Percentiles rank a stretch among this genome's conserved stretches.
phyloP scores from a whole-genome alignment of 805 yeast species.

The Nakazawaea siamensis region DNA sequence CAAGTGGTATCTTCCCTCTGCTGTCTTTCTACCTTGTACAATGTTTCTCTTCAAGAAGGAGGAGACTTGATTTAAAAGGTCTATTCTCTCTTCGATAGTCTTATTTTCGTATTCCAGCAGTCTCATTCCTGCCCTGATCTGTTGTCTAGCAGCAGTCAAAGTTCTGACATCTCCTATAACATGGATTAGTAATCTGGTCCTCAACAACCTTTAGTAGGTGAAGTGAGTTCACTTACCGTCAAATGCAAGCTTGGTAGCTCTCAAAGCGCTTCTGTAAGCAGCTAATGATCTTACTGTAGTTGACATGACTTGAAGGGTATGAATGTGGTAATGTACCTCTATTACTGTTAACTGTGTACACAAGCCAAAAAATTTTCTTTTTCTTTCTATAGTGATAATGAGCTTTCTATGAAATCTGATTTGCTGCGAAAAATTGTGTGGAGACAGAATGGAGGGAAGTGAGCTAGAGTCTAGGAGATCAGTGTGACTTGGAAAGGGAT shows the following conservation, averaged over 20 bases:
- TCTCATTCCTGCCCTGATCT: constrained; percentile 49
- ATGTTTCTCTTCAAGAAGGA: constrained; percentile 60
- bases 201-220: neutral
- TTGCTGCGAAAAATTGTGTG: no score
- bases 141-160: constrained; percentile 49
- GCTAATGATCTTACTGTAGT: constrained; percentile 3
- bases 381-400: no score
- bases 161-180: constrained; percentile 33
- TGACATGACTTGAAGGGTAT: no score
- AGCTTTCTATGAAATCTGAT: no score
- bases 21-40: constrained; percentile 69
- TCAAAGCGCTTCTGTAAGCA: constrained; percentile 59
- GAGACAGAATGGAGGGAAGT: no score
- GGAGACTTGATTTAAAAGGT: constrained; percentile 63
- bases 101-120: constrained; percentile 31
- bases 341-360: no score
- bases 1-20: constrained; percentile 37
- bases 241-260: constrained; percentile 61
- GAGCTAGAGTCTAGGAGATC: no score
- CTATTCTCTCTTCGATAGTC: constrained; percentile 39
- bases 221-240: constrained; percentile 18
- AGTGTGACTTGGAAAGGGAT: no score
- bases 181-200: neutral
- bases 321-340: no score
- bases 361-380: no score